Percentiles rank a stretch among this genome's conserved stretches.
phyloP scores from a whole-genome alignment of 2,329 filamentous ascomycete genomes.

The Pseudogymnoascus sp. region DNA sequence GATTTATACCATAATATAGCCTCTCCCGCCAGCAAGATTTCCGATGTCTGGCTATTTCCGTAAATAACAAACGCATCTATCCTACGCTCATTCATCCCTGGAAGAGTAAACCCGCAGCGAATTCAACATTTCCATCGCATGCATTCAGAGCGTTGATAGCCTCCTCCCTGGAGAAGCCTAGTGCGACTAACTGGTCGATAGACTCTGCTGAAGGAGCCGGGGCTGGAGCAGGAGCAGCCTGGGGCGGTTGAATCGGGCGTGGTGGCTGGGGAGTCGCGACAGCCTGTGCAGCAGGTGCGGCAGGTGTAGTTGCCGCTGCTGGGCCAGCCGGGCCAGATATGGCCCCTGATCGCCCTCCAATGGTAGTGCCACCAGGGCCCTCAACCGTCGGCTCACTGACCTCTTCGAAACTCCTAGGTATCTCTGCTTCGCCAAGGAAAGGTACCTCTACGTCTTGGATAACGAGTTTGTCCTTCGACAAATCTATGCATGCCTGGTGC shows the following conservation, averaged over 20 bases:
- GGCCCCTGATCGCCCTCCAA: slow-evolving; percentile 75
- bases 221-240: slow-evolving; percentile 18
- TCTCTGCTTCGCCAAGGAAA: slow-evolving; percentile 87
- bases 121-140: slow-evolving; percentile 77
- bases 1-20: background rate
- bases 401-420: slow-evolving; percentile 75
- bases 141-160: slow-evolving; percentile 76
- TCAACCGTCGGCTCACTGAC: slow-evolving; percentile 74
- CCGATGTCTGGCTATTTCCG: background rate
- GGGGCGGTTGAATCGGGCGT: slow-evolving; percentile 19
- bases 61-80: background rate
- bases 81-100: slow-evolving; percentile 33
- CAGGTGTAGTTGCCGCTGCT: slow-evolving; percentile 19
- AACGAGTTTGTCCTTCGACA: slow-evolving; percentile 73
- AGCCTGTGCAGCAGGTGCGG: slow-evolving; percentile 19
- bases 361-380: slow-evolving; percentile 80
- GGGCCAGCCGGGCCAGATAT: slow-evolving; percentile 39
- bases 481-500: slow-evolving; percentile 86
- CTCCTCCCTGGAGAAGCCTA: slow-evolving; percentile 69
- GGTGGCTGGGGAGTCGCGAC: slow-evolving; percentile 15
- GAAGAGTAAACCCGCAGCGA: slow-evolving; percentile 75
- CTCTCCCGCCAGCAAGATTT: background rate
- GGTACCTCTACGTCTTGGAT: slow-evolving; percentile 83
- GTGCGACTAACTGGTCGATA: slow-evolving; percentile 64
- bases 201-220: slow-evolving; percentile 46